phyloP scores from a whole-genome alignment of 371 early-diverging fungal species.

The Lichtheimia hyalospora region DNA sequence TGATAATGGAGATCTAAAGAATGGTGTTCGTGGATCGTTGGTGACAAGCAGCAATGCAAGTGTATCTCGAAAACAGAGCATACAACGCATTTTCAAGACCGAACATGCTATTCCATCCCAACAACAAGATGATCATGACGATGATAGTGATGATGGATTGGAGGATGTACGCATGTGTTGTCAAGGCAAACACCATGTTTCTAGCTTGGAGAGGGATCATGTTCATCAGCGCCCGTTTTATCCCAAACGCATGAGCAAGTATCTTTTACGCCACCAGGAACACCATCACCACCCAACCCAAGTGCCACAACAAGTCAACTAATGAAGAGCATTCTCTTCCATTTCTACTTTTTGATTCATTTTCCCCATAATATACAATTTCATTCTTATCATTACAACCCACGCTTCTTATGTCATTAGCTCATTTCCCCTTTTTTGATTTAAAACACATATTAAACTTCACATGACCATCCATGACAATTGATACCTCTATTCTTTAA shows the following conservation, averaged over 20 bases:
- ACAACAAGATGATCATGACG: constrained; percentile 6
- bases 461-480: no score
- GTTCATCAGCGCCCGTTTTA: constrained; percentile 22
- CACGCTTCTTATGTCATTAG: no score
- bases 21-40: not conserved
- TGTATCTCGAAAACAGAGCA: constrained; percentile 8
- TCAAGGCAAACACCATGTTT: constrained; percentile 55
- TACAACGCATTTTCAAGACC: not conserved
- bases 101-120: not conserved
- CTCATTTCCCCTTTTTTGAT: no score
- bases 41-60: not conserved
- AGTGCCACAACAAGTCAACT: no score
- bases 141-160: constrained; percentile 42
- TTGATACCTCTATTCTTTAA: no score
- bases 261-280: not conserved
- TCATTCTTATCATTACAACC: no score
- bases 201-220: constrained; percentile 25
- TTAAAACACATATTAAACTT: no score
- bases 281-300: no score
- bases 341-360: no score
- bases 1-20: constrained; percentile 7
- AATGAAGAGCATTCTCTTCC: no score
- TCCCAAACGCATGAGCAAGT: constrained; percentile 17
- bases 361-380: no score
- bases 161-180: constrained; percentile 58